Conservation (phyloP, 176 grass and related monocot genomes). For the Puccinellia tenuiflora region DNA sequence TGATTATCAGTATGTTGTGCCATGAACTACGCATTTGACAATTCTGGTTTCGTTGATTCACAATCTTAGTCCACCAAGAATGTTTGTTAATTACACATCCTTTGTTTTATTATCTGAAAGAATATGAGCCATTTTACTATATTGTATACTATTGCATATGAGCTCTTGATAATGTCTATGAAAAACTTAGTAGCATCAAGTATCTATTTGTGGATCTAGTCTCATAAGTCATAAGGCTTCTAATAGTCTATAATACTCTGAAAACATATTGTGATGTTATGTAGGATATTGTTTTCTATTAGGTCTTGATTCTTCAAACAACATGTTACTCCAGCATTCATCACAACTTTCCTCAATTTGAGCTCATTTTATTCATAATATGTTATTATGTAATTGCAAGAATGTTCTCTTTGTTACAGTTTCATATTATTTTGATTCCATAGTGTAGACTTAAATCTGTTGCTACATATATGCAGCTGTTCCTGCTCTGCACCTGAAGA, state of each 20-base stretch:
- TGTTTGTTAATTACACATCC: neutral
- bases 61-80: neutral
- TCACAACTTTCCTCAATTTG: neutral
- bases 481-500: constrained; percentile 80
- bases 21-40: neutral
- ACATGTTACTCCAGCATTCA: neutral
- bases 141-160: neutral
- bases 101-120: neutral
- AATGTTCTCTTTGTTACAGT: neutral
- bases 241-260: neutral
- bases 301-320: neutral
- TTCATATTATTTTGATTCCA: neutral
- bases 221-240: neutral
- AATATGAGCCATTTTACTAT: neutral
- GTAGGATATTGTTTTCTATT: neutral
- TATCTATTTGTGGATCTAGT: neutral
- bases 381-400: neutral
- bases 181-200: neutral
- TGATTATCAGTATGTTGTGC: neutral
- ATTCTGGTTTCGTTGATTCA: neutral
- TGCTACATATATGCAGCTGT: constrained; percentile 42
- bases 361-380: neutral
- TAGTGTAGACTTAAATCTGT: neutral
- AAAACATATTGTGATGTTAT: neutral
- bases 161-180: neutral